Conservation (phyloP, 805 yeast species). For the Sugiyamaella marilandica region DNA sequence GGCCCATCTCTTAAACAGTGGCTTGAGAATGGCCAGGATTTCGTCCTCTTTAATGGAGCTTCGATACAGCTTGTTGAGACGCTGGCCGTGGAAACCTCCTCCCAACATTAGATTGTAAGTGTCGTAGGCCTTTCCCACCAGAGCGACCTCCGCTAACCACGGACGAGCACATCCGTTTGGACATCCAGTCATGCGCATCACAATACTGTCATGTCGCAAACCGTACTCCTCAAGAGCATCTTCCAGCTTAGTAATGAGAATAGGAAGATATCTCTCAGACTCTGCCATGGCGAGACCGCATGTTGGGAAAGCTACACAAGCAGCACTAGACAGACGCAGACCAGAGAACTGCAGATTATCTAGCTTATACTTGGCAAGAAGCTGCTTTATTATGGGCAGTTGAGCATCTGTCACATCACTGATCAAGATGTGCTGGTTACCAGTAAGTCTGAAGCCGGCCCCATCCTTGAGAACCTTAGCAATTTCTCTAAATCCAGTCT, state of each 20-base stretch:
- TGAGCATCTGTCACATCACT: conserved; percentile 69
- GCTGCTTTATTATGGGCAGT: conserved; percentile 53
- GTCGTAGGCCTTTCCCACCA: conserved; percentile 92
- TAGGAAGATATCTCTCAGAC: conserved; percentile 88
- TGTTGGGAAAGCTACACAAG: conserved; percentile 97
- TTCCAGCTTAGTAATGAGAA: conserved; percentile 74
- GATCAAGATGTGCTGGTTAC: conserved; percentile 87
- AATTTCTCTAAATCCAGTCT: conserved; percentile 74
- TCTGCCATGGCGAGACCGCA: conserved; percentile 99
- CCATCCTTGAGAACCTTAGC: conserved; percentile 61
- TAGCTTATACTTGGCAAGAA: conserved; percentile 68
- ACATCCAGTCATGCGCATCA: conserved; percentile 98
- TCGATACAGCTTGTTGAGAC: conserved; percentile 83
- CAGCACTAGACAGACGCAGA: conserved; percentile 83
- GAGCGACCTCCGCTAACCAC: conserved; percentile 94
- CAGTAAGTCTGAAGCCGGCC: conserved; percentile 85
- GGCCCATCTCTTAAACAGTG: conserved; percentile 91
- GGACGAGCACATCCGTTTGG: conserved; percentile 99
- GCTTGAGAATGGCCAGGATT: conserved; percentile 68
- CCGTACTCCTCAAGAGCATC: conserved; percentile 87
- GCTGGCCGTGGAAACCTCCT: conserved; percentile 91
- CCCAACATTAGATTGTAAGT: conserved; percentile 92
- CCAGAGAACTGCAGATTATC: conserved; percentile 82
- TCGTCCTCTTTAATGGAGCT: conserved; percentile 89
- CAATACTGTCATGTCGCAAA: conserved; percentile 86